These are phyloP conservation scores for Fraxinus nigra DNA, from an alignment of 305 asterid species.

Conservation along the genomic window DNA sequence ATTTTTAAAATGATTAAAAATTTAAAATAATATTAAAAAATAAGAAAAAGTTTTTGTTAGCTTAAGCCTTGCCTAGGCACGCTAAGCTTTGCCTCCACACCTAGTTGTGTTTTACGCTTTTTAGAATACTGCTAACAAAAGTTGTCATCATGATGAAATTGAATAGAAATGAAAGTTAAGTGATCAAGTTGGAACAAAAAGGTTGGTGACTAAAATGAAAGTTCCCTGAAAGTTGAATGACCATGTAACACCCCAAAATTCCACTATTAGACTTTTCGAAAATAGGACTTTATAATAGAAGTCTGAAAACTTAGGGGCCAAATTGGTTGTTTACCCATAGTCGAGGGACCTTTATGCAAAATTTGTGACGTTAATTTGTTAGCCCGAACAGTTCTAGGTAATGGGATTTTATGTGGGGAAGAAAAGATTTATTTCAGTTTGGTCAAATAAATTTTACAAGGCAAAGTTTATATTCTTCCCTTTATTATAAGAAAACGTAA, in stretches of 20 bases:
- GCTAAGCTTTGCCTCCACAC: too few relatives aligned
- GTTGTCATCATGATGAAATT: background rate
- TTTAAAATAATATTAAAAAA: too few relatives aligned
- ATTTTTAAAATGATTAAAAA: too few relatives aligned
- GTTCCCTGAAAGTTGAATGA: background rate
- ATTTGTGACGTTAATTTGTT: background rate
- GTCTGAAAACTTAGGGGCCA: background rate
- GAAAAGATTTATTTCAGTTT: too few relatives aligned
- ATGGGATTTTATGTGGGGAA: background rate
- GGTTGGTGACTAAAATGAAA: background rate
- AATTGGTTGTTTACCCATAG: background rate
- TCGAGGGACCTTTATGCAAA: background rate
- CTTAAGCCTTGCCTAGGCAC: too few relatives aligned
- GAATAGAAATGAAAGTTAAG: background rate
- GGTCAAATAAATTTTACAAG: background rate
- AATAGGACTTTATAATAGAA: background rate
- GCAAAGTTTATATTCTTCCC: background rate
- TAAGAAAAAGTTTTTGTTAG: too few relatives aligned
- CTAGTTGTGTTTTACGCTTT: too few relatives aligned
- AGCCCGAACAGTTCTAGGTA: background rate
- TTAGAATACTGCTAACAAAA: background rate
- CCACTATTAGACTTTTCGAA: background rate
- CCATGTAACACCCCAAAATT: background rate
- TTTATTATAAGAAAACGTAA: background rate
- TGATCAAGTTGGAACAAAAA: background rate